These are phyloP conservation scores for Chenopodium quinoa DNA, from an alignment of 148 eudicot species.

Conservation along the genomic window DNA sequence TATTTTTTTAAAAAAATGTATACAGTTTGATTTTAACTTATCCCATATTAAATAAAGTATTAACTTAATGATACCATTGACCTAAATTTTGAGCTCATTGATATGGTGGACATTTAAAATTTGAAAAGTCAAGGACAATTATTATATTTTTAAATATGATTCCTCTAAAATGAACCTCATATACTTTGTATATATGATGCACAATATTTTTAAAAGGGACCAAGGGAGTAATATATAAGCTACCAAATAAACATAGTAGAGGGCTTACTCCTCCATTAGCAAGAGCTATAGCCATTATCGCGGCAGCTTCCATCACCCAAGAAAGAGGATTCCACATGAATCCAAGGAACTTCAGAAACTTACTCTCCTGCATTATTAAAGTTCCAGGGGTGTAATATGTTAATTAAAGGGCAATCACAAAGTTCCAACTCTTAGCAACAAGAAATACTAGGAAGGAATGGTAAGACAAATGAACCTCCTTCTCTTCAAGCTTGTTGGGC, in stretches of 20 bases:
- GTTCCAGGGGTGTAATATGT: neutral
- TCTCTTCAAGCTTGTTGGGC: conserved; percentile 42
- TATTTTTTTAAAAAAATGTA: no score
- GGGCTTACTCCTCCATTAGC: conserved; percentile 56
- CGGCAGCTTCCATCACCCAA: conserved; percentile 66
- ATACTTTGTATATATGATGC: no score
- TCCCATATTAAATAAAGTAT: neutral
- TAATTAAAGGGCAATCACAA: neutral
- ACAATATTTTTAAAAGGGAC: no score
- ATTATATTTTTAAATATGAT: no score
- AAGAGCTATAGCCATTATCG: conserved; percentile 56
- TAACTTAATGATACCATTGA: no score
- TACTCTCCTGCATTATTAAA: conserved; percentile 41
- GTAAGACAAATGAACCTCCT: conserved; percentile 25
- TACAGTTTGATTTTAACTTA: no score
- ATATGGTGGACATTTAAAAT: neutral
- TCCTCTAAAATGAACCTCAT: neutral
- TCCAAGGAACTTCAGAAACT: conserved; percentile 45
- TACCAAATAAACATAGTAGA: neutral
- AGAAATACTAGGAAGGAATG: neutral
- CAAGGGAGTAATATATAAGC: neutral
- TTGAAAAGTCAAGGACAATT: neutral
- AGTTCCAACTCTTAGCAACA: neutral
- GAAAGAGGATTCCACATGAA: conserved; percentile 66
- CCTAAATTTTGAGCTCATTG: neutral